phyloP scores from a whole-genome alignment of 2,329 filamentous ascomycete genomes.

The Apiospora rasikravindrae region DNA sequence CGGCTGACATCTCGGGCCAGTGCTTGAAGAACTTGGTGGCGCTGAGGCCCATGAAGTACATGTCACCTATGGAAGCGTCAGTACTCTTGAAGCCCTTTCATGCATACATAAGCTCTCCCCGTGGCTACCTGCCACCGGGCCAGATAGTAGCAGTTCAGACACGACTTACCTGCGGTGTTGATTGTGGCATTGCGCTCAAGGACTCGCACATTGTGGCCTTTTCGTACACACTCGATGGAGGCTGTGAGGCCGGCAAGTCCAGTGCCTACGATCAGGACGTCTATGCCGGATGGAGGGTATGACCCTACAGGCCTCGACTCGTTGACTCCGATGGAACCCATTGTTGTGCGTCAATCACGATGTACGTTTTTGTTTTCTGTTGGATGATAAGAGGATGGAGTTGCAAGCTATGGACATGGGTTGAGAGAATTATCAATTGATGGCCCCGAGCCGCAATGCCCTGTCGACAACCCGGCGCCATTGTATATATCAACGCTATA shows the following conservation, averaged over 20 bases:
- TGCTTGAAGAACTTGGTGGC: constrained; percentile 60
- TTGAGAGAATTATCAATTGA: background rate
- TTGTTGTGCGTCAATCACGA: constrained; percentile 23
- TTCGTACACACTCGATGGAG: constrained; percentile 64
- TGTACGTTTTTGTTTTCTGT: background rate
- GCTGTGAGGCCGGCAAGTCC: constrained; percentile 67
- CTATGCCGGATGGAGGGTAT: constrained; percentile 52
- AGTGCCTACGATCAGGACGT: constrained; percentile 57
- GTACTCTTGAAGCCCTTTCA: background rate
- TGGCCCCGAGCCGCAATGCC: background rate
- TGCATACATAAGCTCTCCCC: too few species aligned
- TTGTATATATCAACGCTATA: background rate
- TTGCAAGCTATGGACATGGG: background rate
- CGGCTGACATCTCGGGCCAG: constrained; percentile 57
- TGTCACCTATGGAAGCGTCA: constrained; percentile 49
- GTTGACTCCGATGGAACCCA: constrained; percentile 36
- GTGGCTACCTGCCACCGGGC: background rate
- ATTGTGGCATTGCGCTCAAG: constrained; percentile 54
- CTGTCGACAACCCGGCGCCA: background rate
- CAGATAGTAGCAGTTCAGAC: background rate
- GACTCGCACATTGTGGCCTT: constrained; percentile 59
- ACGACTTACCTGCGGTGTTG: constrained; percentile 54
- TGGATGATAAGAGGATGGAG: background rate
- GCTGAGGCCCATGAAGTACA: constrained; percentile 64
- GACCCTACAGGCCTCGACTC: constrained; percentile 56